A percentile compares a stretch with the other conserved stretches of the same genome.
These are phyloP conservation scores for Echinosophora koreensis DNA, from an alignment of 306 rosid species.

Conservation along the genomic window DNA sequence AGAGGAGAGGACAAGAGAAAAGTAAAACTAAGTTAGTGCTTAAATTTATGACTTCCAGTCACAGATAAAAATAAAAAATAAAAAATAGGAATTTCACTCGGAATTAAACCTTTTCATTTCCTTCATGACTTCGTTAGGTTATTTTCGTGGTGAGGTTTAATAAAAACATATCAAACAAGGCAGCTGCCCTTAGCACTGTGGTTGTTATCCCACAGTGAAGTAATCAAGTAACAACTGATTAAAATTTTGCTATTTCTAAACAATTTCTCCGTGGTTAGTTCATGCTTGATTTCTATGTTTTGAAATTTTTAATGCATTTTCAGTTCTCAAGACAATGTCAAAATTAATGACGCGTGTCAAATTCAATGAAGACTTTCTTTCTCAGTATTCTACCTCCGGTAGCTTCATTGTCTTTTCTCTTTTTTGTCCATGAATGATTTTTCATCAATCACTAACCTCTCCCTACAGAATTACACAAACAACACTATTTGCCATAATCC, in stretches of 20 bases:
- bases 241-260: not conserved
- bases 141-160: not conserved
- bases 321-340: not conserved
- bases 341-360: not conserved
- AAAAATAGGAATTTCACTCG: not conserved
- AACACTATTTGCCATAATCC: not conserved
- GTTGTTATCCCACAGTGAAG: not conserved
- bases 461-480: not conserved
- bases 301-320: not conserved
- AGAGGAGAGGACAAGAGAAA: not conserved
- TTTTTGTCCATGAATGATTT: not conserved
- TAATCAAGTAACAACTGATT: conserved; percentile 4
- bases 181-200: conserved; percentile 5
- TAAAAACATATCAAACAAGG: conserved; percentile 19
- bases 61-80: too few relatives aligned
- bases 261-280: not conserved
- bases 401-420: not conserved
- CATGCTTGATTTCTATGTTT: not conserved
- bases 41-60: not conserved
- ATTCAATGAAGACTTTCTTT: not conserved
- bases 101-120: conserved; percentile 9
- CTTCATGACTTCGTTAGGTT: conserved; percentile 20
- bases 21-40: conserved; percentile 3
- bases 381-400: not conserved
- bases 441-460: conserved; percentile 14